Conservation (phyloP, 257 asterid species). For the Solanum dulcamara region DNA sequence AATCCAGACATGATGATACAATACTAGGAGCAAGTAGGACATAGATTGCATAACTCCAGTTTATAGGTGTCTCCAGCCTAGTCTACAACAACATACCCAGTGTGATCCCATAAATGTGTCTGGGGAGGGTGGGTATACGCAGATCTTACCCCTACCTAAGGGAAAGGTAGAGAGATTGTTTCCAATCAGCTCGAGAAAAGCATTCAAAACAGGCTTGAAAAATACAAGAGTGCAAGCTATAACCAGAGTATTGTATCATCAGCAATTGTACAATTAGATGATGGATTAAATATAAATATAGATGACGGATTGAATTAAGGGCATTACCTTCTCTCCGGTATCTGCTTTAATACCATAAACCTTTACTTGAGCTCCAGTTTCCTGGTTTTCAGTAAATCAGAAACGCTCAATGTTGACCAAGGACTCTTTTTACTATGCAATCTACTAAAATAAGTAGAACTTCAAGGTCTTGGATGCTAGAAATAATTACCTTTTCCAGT, state of each 20-base stretch:
- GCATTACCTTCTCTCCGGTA: slow-evolving; percentile 56
- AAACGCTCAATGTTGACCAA: neutral
- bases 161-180: neutral
- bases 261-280: neutral
- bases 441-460: slow-evolving; percentile 5
- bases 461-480: neutral
- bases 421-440: neutral
- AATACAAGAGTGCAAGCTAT: neutral
- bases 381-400: slow-evolving; percentile 37
- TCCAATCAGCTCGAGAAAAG: neutral
- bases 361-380: slow-evolving; percentile 86
- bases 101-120: neutral
- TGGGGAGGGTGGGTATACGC: neutral
- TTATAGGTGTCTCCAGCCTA: neutral
- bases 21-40: neutral
- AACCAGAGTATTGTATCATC: neutral
- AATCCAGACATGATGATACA: neutral
- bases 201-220: neutral
- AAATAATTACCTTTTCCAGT: slow-evolving; percentile 63
- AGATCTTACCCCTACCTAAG: neutral
- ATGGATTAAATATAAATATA: neutral
- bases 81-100: neutral
- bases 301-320: neutral
- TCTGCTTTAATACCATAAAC: slow-evolving; percentile 63
- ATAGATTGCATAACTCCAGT: neutral